A percentile compares a stretch with the other conserved stretches of the same genome.
Conservation (phyloP, 257 asterid species). For the Orobanche coerulescens region DNA sequence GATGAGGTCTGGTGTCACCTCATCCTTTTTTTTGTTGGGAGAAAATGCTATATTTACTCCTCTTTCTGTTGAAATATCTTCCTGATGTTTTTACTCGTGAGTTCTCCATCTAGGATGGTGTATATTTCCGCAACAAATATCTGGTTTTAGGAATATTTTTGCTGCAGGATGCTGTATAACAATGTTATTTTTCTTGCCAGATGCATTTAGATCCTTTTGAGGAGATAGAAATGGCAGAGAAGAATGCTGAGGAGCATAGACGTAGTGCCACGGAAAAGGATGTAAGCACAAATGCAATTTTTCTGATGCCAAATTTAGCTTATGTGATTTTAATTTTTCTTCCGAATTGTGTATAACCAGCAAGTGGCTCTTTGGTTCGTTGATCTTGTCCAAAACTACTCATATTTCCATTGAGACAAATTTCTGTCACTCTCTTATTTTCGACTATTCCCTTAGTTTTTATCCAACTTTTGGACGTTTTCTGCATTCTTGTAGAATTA, state of each 20-base stretch:
- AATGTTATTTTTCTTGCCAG: slow-evolving; percentile 31
- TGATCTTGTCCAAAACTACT: neutral
- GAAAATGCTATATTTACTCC: neutral
- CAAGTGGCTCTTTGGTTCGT: neutral
- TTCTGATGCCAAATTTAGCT: slow-evolving; percentile 15
- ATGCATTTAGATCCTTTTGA: slow-evolving; percentile 91
- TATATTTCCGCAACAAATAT: slow-evolving; percentile 3
- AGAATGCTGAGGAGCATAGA: slow-evolving; percentile 88
- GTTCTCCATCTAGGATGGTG: slow-evolving; percentile 1
- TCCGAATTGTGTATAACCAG: neutral
- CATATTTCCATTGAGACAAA: neutral
- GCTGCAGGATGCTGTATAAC: slow-evolving; percentile 1
- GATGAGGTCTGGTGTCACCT: slow-evolving; percentile 2
- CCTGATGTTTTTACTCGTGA: slow-evolving; percentile 10
- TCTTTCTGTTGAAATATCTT: slow-evolving; percentile 11
- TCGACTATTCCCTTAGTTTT: neutral
- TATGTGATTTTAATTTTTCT: slow-evolving; percentile 18
- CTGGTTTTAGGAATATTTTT: slow-evolving; percentile 6
- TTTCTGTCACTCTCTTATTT: neutral
- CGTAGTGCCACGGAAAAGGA: slow-evolving; percentile 94
- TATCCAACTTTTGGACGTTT: neutral
- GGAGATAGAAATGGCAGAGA: slow-evolving; percentile 73
- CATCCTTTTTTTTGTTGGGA: neutral
- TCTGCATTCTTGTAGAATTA: neutral
- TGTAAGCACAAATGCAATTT: slow-evolving; percentile 42